Evolutionary conservation across 2,329 filamentous ascomycete genomes (phyloP), one percentile per base, ranked within the genome.

Genomic region (Zymoseptoria ardabiliae): DNA sequence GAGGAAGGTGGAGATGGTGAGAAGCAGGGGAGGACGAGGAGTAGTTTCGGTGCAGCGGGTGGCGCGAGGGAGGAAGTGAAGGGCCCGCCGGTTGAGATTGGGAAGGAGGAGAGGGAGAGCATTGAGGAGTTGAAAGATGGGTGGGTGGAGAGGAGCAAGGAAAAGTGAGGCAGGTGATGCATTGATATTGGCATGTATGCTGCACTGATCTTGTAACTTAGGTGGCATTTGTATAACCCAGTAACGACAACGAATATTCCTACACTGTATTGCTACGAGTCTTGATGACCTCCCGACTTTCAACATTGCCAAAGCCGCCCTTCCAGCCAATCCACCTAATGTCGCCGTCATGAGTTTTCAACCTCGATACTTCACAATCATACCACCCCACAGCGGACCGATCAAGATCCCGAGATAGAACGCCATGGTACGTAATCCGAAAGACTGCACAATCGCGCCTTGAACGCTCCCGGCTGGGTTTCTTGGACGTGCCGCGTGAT

Each of bases 81-180:
- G 28, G 78, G 78, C 1, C 77, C 78, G 60, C 70, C 67, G 20
- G 77, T 80, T 1, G 78, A 81, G 68, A 67, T 75, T 48, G 78
- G 76, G 0, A 71, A 74, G 6, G 77, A 75, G 28, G 78, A 81
- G 68, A 74, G 76, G 69, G 65, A 64, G 49, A 71, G 75, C 58
- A 77, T 75, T 17, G 67, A 65, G 61, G 71, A 66, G 62, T 63
- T 80, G 62, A 72, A 75, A 61, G 63, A 28, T 9, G 79, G 77
- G 77, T 81, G 70, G 70, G 9, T 58, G 19, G 55, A 35, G 11
- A 23, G 2, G 17, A 13, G 6, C 2, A 22, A 51, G 50, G 50
- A 51, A 13, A 51, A 23, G 50, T 51, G 35, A 45, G 6, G 35
- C 13, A 45, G 35, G 4, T 45, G 35, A 45, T 17, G 13, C 35